phyloP scores from a whole-genome alignment of 2,329 filamentous ascomycete genomes.

The Fusarium xylarioides region DNA sequence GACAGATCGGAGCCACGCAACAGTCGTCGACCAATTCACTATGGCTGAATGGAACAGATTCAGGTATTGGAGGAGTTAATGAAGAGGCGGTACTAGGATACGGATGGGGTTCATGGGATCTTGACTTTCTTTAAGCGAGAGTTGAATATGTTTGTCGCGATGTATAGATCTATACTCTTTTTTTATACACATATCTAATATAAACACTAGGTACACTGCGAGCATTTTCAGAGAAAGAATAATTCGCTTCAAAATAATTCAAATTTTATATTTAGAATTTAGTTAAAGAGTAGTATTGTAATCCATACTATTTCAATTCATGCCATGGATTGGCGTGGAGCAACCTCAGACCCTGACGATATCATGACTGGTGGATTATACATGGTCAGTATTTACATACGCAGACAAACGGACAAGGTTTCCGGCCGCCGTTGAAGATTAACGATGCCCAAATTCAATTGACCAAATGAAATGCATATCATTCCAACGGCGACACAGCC shows the following conservation, averaged over 20 bases:
- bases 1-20: constrained; percentile 13
- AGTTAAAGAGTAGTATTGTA: not conserved
- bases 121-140: constrained; percentile 37
- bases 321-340: not conserved
- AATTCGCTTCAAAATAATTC: not conserved
- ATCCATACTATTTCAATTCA: not conserved
- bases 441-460: not conserved
- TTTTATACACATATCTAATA: not conserved
- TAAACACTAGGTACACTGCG: not conserved
- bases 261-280: not conserved
- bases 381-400: not conserved
- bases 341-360: not conserved
- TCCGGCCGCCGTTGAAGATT: not conserved
- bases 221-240: not conserved
- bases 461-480: not conserved
- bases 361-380: not conserved
- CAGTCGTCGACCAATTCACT: constrained; percentile 31
- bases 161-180: not conserved
- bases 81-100: constrained; percentile 37
- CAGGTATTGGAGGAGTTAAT: constrained; percentile 22
- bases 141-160: not conserved
- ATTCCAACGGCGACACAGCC: constrained; percentile 21
- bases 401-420: not conserved
- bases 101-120: constrained; percentile 41
- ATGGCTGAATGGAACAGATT: constrained; percentile 30